Conservation (phyloP, 495 filamentous ascomycete genomes). For the Thermothielavioides terrestris region DNA sequence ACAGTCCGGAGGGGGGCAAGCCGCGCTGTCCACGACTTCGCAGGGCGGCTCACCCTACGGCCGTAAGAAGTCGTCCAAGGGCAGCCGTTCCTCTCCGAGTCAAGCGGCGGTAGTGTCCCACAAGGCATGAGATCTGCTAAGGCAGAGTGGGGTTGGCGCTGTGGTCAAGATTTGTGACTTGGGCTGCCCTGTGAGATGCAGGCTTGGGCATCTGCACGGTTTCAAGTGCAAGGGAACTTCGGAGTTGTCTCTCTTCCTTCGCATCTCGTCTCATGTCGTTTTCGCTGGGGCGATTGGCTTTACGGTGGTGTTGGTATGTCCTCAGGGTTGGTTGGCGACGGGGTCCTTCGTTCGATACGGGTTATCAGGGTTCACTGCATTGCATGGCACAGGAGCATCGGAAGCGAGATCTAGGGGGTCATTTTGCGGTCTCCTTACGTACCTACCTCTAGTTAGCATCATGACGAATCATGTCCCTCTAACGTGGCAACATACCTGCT, state of each 20-base stretch:
- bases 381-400: not conserved
- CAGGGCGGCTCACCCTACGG: not conserved
- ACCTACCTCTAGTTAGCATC: not conserved
- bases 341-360: not conserved
- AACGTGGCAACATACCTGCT: not conserved
- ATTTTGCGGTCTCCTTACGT: not conserved
- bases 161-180: too few species aligned
- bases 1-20: not conserved
- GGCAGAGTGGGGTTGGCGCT: too few species aligned
- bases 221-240: too few species aligned
- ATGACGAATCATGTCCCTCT: not conserved
- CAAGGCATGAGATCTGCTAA: not conserved
- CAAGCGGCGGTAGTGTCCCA: not conserved
- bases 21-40: not conserved
- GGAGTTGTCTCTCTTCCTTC: too few species aligned
- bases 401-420: too few species aligned
- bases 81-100: not conserved
- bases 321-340: not conserved
- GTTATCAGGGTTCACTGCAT: not conserved
- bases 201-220: too few species aligned
- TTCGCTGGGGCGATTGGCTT: too few species aligned
- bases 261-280: too few species aligned
- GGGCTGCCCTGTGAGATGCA: too few species aligned
- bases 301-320: not conserved
- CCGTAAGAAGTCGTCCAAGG: not conserved